Conservation (phyloP, 305 asterid genomes). For the Caryopteris hybrid region DNA sequence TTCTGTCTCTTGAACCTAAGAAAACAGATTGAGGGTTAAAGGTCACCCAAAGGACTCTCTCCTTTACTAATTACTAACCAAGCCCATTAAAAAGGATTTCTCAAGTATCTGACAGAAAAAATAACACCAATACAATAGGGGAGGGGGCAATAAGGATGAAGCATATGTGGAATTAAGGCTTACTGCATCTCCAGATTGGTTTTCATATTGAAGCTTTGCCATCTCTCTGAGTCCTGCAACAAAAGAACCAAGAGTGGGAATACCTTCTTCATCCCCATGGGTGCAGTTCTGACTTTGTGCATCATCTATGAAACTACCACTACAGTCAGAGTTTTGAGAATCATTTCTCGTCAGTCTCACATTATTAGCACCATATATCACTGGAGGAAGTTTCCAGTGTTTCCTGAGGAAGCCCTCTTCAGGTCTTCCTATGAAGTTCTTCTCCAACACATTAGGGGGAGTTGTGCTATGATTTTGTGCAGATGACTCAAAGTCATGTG, state of each 20-base stretch:
- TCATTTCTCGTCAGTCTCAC: conserved; percentile 43
- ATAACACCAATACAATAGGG: no score
- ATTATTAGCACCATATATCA: conserved; percentile 47
- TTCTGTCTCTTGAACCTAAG: conserved; percentile 33
- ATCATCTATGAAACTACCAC: conserved; percentile 55
- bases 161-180: no score
- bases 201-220: conserved; percentile 70
- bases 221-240: conserved; percentile 88
- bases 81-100: no score
- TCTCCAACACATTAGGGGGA: conserved; percentile 63
- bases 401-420: conserved; percentile 60
- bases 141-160: no score
- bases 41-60: no score
- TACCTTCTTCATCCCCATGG: conserved; percentile 72
- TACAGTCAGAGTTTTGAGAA: conserved; percentile 60
- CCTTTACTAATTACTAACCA: no score
- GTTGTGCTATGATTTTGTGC: conserved; percentile 58
- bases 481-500: conserved; percentile 36
- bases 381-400: conserved; percentile 81
- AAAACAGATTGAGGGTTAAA: neutral
- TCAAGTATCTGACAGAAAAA: no score
- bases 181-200: no score
- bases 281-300: conserved; percentile 31
- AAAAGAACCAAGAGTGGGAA: conserved; percentile 90
- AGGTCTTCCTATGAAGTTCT: conserved; percentile 61